These are phyloP conservation scores for Triangularia setosa DNA, from an alignment of 2,329 filamentous ascomycete genomes.

Conservation along the genomic window DNA sequence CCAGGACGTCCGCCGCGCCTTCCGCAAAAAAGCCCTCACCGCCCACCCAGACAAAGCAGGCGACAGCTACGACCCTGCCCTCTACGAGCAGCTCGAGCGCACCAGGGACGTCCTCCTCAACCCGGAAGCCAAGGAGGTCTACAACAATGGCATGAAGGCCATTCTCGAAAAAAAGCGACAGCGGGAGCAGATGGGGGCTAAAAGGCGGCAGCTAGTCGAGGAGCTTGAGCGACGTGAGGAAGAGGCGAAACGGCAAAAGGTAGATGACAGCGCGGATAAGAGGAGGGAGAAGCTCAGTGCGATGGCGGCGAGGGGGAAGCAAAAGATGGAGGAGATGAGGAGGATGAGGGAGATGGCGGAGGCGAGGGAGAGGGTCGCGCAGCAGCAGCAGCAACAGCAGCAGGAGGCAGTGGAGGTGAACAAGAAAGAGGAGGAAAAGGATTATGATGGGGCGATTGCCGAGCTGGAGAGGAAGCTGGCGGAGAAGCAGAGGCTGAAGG, in stretches of 20 bases:
- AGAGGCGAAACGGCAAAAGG: constrained; percentile 60
- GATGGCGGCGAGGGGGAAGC: constrained; percentile 34
- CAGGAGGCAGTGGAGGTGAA: constrained; percentile 1
- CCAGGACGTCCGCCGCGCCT: constrained; percentile 76
- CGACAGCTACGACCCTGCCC: constrained; percentile 68
- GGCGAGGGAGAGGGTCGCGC: constrained; percentile 35
- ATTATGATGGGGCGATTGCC: constrained; percentile 37
- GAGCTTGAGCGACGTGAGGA: constrained; percentile 57
- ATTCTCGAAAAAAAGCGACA: constrained; percentile 65
- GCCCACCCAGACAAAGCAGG: constrained; percentile 92
- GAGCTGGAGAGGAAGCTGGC: constrained; percentile 42
- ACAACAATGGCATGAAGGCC: constrained; percentile 73
- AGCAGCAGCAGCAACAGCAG: not conserved
- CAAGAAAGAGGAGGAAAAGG: constrained; percentile 11
- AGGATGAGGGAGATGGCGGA: constrained; percentile 40
- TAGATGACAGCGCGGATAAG: constrained; percentile 5
- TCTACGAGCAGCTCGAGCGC: constrained; percentile 80
- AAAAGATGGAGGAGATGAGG: constrained; percentile 38
- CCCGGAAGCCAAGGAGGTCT: constrained; percentile 64
- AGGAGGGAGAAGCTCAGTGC: constrained; percentile 18
- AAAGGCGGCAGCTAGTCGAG: constrained; percentile 73
- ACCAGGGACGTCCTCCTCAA: constrained; percentile 82
- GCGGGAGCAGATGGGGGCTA: constrained; percentile 68
- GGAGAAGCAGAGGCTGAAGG: constrained; percentile 37
- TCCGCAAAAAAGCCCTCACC: constrained; percentile 73